Base-by-base conservation (phyloP, 345 rosid species). In the Citrus australasica region DNA sequence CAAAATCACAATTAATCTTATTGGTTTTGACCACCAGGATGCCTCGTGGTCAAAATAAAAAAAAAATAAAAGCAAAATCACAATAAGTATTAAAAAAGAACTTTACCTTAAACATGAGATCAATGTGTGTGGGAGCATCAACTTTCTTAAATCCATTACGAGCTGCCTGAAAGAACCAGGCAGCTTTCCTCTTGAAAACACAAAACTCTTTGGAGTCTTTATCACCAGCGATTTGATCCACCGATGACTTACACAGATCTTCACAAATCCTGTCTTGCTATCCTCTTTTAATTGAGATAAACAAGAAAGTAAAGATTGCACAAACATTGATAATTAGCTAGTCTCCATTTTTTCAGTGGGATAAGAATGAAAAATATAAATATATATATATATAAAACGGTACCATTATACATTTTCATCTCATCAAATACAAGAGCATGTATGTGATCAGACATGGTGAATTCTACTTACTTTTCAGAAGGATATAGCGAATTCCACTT, bases 41-140 rank as follows among this genome's bases (percentile, higher is more conserved):
- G n/a, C n/a, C n/a, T n/a, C n/a, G n/a, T n/a, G n/a, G n/a, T n/a
- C n/a, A n/a, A n/a, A n/a, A n/a, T n/a, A n/a, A n/a, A n/a, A n/a
- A n/a, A n/a, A n/a, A n/a, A n/a, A n/a, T n/a, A n/a, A n/a, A n/a
- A n/a, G n/a, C n/a, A n/a, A n/a, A n/a, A n/a, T 16, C 10, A 38
- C 42, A 38, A 2, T 38, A 38, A 38, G 42, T 7, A 65, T 1
- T 17, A 4, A 65, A n/a, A 38, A 22, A 67, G 2, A 24, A 6
- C 32, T 40, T n/a, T 56, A 92, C 99, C 95, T 89, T 93, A 25
- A 95, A 86, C 65, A 69, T 93, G 79, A 96, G 97, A 83, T 94
- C 98, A 75, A 98, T 96, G 79, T 40, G 46, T 83, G 88, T 2
- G 97, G 99, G 78, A 92, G 97, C 98, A 96, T 96, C 73, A 92